A percentile compares a stretch with the other conserved stretches of the same genome.
Conservation (phyloP, 2,329 filamentous ascomycete species). For the Fusarium austroafricanum region DNA sequence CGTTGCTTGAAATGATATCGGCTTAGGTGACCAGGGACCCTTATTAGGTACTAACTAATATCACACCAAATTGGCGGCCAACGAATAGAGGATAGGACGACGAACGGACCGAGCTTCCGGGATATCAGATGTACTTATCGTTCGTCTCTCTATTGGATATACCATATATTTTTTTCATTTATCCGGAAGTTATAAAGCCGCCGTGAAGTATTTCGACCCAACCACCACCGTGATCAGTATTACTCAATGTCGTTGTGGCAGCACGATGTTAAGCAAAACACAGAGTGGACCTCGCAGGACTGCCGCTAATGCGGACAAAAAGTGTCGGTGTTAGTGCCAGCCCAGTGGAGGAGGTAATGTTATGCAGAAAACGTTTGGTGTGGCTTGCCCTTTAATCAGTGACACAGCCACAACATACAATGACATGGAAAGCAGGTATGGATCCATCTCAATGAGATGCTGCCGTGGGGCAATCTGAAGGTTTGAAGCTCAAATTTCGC, state of each 20-base stretch:
- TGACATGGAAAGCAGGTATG: background rate
- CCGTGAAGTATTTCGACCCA: conserved; percentile 16
- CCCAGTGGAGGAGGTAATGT: conserved; percentile 6
- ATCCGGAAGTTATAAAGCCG: background rate
- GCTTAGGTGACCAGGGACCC: conserved; percentile 41
- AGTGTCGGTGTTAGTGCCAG: conserved; percentile 5
- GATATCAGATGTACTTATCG: background rate
- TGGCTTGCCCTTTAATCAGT: conserved; percentile 17
- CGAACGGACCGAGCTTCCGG: conserved; percentile 20
- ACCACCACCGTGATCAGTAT: conserved; percentile 25
- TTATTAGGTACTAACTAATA: conserved; percentile 38
- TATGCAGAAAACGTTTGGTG: conserved; percentile 17
- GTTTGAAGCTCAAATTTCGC: background rate
- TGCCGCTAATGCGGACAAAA: conserved; percentile 29
- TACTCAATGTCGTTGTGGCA: conserved; percentile 35
- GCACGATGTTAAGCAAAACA: conserved; percentile 39
- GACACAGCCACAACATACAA: conserved; percentile 32
- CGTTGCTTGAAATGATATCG: conserved; percentile 41
- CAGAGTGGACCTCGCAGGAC: conserved; percentile 23
- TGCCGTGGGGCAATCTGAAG: conserved; percentile 16
- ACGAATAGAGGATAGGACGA: conserved; percentile 15
- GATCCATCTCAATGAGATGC: background rate
- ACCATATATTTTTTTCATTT: background rate
- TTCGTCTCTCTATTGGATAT: conserved; percentile 2
- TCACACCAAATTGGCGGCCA: conserved; percentile 40